phyloP scores from a whole-genome alignment of 164 flowering plant species.

The Nelumbo lutea region DNA sequence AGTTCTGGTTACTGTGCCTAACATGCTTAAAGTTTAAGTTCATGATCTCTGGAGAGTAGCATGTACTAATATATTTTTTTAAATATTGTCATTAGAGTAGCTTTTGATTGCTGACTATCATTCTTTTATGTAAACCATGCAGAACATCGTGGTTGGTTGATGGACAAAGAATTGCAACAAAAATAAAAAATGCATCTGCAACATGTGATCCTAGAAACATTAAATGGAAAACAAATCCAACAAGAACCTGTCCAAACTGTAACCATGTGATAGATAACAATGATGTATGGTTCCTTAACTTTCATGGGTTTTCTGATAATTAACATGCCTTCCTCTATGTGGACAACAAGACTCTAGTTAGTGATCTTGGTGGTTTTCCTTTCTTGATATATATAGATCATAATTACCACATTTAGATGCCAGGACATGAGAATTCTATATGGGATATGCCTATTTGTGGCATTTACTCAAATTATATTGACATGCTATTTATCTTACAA shows the following conservation, averaged over 20 bases:
- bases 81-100: too few relatives aligned
- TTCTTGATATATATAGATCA: not conserved
- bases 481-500: not conserved
- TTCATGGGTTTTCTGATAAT: constrained; percentile 1
- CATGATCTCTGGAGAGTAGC: too few relatives aligned
- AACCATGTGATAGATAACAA: constrained; percentile 63
- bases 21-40: too few relatives aligned
- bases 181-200: constrained; percentile 75
- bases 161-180: constrained; percentile 73
- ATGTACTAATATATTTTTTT: too few relatives aligned
- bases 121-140: constrained; percentile 21
- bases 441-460: not conserved
- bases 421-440: not conserved
- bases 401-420: not conserved
- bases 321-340: not conserved
- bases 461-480: not conserved
- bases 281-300: constrained; percentile 50
- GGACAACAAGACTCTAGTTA: not conserved
- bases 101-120: not conserved
- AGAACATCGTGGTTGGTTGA: constrained; percentile 92
- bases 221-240: constrained; percentile 81
- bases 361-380: not conserved
- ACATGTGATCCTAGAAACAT: constrained; percentile 33
- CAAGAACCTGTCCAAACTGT: constrained; percentile 80
- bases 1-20: too few relatives aligned